Conservation (phyloP, 2,329 filamentous ascomycete genomes). For the Aureobasidium sp. region DNA sequence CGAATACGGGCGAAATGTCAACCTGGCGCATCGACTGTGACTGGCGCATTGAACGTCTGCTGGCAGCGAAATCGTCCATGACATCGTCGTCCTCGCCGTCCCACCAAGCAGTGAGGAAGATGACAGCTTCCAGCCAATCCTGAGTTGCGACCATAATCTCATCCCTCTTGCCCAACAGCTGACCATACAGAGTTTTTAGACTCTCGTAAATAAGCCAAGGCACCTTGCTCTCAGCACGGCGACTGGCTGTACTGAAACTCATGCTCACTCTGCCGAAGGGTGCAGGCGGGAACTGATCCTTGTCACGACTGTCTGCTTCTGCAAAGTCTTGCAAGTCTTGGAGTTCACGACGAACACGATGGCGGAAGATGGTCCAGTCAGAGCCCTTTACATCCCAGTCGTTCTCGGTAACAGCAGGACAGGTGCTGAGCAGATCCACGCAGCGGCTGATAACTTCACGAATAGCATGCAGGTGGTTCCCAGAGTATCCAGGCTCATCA, state of each 20-base stretch:
- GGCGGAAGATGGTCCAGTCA: slow-evolving; percentile 79
- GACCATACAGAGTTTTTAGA: slow-evolving; percentile 70
- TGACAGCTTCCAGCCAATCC: slow-evolving; percentile 86
- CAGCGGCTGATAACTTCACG: slow-evolving; percentile 64
- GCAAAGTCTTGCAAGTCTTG: slow-evolving; percentile 70
- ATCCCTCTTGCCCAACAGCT: slow-evolving; percentile 67
- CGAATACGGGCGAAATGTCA: slow-evolving; percentile 51
- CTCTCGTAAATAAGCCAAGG: slow-evolving; percentile 89
- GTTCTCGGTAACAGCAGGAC: slow-evolving; percentile 57
- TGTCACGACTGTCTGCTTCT: slow-evolving; percentile 58
- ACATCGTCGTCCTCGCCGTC: slow-evolving; percentile 62
- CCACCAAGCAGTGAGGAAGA: slow-evolving; percentile 87
- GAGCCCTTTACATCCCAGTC: slow-evolving; percentile 79
- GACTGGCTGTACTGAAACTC: slow-evolving; percentile 59
- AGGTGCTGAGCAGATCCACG: slow-evolving; percentile 62
- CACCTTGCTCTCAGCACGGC: slow-evolving; percentile 74
- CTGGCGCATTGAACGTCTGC: slow-evolving; percentile 33
- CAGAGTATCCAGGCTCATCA: slow-evolving; percentile 62
- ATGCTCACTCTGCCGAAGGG: slow-evolving; percentile 42
- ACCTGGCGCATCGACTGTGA: slow-evolving; percentile 39
- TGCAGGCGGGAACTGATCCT: slow-evolving; percentile 28
- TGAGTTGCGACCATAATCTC: slow-evolving; percentile 71
- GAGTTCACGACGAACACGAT: slow-evolving; percentile 62
- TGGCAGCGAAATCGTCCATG: slow-evolving; percentile 38
- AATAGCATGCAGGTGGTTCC: slow-evolving; percentile 70